Percentiles rank a stretch among this genome's conserved stretches.
Conservation (phyloP, 345 rosid genomes). For the Conringia planisiliqua region DNA sequence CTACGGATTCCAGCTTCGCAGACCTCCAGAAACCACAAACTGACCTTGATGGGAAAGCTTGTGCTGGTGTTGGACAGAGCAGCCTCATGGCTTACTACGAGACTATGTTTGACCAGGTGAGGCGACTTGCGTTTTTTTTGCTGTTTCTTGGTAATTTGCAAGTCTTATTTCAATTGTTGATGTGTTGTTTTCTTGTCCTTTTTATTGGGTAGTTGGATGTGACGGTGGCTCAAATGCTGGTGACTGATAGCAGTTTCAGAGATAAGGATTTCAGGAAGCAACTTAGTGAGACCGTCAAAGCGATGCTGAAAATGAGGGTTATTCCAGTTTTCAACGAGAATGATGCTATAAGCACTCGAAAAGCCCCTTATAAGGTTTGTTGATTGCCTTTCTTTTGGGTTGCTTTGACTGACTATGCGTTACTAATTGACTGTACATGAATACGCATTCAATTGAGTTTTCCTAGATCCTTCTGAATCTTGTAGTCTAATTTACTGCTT, state of each 20-base stretch:
- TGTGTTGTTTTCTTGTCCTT: background rate
- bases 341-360: constrained; percentile 94
- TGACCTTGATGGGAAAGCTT: constrained; percentile 95
- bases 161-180: background rate
- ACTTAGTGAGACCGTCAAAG: constrained; percentile 66
- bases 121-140: background rate
- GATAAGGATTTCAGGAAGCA: constrained; percentile 78
- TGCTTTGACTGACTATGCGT: background rate
- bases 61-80: constrained; percentile 99
- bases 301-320: constrained; percentile 63
- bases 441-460: background rate
- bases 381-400: constrained; percentile 3
- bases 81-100: constrained; percentile 96
- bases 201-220: constrained; percentile 74
- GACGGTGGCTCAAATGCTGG: constrained; percentile 90
- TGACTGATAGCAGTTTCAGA: constrained; percentile 87
- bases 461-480: background rate
- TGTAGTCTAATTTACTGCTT: background rate
- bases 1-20: constrained; percentile 56
- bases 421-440: background rate
- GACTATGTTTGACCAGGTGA: constrained; percentile 76
- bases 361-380: constrained; percentile 90
- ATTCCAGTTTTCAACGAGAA: constrained; percentile 95
- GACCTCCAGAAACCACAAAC: constrained; percentile 95
- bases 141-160: background rate